Conservation (phyloP, 2,329 filamentous ascomycete genomes). For the Fusarium annulatum region DNA sequence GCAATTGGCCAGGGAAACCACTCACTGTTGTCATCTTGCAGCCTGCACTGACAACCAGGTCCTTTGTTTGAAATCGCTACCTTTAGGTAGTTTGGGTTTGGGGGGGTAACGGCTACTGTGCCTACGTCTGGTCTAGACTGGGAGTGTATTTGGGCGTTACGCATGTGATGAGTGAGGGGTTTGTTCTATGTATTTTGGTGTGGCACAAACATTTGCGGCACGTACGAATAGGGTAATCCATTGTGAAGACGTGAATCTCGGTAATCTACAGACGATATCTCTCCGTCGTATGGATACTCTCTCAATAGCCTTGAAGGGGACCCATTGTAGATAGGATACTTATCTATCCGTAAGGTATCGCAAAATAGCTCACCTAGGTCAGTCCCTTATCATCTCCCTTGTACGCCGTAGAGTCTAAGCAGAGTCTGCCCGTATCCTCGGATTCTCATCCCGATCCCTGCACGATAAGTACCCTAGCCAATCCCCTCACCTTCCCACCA, state of each 20-base stretch:
- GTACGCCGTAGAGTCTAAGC: neutral
- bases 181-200: neutral
- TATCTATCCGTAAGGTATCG: neutral
- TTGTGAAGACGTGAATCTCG: neutral
- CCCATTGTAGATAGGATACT: conserved; percentile 2
- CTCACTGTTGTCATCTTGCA: conserved; percentile 11
- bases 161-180: conserved; percentile 24
- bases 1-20: conserved; percentile 7
- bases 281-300: neutral
- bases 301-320: neutral
- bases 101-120: neutral
- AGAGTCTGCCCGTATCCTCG: neutral
- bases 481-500: conserved; percentile 18
- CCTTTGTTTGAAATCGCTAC: neutral
- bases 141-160: neutral
- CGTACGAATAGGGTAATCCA: neutral
- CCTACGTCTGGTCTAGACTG: neutral
- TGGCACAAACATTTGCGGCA: neutral
- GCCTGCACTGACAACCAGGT: neutral
- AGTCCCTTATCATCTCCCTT: neutral
- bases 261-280: neutral
- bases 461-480: neutral
- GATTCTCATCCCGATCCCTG: conserved; percentile 15
- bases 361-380: conserved; percentile 10
- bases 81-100: neutral